Base-by-base conservation (phyloP, 176 grass and related monocot genomes). In the Themeda triandra region DNA sequence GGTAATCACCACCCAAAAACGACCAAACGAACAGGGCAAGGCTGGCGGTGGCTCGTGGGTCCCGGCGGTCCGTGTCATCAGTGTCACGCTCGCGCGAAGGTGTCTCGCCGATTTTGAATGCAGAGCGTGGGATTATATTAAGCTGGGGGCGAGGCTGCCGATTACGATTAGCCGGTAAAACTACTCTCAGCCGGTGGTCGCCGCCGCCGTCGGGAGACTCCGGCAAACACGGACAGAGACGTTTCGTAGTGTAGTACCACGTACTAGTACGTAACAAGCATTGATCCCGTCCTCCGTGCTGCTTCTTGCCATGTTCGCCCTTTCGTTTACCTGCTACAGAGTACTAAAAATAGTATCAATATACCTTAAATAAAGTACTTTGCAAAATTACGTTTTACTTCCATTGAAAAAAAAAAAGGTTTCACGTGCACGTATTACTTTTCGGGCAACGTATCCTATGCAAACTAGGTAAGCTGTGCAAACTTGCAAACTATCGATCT, bases 221-320 rank as follows among this genome's bases (percentile, higher is more conserved):
- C 51, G 74, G 74, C 74, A 76, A 75, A 59, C 74, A 59, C 36
- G 74, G 74, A 63, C 54, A 11, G 56, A 10, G 54, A 78, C 3
- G 75, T 63, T 2, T 62, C 14, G 3, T 29, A 13, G 25, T 29
- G 25, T 4, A 25, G 56, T 4, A 60, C 10, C 5, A 33, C 32
- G n/a, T n/a, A 59, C 2, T 10, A 10, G 0, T 24, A 11, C 25
- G 28, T 28, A n/a, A 27, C 75, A 1, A 28, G 75, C 21, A 59
- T 59, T 24, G 11, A 56, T 36, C 49, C 75, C 35, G 27, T 39
- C 35, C 6, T 18, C 33, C 32, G 54, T 78, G 35, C 24, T 78
- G 33, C 35, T 28, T 41, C 74, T 33, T 25, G 46, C 18, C 19
- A 58, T 32, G 73, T 75, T 75, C 46, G 9, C 14, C 6, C 14